These are phyloP conservation scores for Calonectria leucothoes DNA, from an alignment of 2,329 filamentous ascomycete species.

Conservation along the genomic window DNA sequence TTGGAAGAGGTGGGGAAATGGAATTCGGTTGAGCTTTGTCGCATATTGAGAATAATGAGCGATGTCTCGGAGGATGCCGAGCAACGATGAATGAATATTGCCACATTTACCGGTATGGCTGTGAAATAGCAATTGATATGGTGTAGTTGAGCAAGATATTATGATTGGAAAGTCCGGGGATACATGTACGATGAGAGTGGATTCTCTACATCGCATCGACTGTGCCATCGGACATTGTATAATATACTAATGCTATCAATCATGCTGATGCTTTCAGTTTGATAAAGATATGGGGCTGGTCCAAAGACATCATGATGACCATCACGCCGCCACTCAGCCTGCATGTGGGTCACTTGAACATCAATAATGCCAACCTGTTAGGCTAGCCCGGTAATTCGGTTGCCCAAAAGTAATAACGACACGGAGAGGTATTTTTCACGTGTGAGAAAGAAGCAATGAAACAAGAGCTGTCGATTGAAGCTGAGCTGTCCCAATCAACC, in stretches of 20 bases:
- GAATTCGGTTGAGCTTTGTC: background rate
- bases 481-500: no score
- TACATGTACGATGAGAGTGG: background rate
- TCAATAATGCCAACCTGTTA: no score
- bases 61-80: background rate
- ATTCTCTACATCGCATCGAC: background rate
- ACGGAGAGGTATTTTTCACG: no score
- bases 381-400: no score
- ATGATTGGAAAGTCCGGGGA: background rate
- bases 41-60: background rate
- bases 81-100: background rate
- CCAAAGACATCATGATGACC: no score
- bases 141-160: background rate
- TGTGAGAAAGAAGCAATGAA: no score
- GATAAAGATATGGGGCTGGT: no score
- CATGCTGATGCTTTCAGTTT: no score
- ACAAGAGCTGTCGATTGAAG: no score
- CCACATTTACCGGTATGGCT: background rate
- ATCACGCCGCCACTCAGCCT: no score
- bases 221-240: background rate
- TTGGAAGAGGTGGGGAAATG: background rate
- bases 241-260: background rate
- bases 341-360: no score
- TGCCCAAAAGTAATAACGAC: no score
- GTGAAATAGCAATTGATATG: background rate